Base-by-base conservation (phyloP, 164 flowering plant genomes). In the Tinospora cordifolia region DNA sequence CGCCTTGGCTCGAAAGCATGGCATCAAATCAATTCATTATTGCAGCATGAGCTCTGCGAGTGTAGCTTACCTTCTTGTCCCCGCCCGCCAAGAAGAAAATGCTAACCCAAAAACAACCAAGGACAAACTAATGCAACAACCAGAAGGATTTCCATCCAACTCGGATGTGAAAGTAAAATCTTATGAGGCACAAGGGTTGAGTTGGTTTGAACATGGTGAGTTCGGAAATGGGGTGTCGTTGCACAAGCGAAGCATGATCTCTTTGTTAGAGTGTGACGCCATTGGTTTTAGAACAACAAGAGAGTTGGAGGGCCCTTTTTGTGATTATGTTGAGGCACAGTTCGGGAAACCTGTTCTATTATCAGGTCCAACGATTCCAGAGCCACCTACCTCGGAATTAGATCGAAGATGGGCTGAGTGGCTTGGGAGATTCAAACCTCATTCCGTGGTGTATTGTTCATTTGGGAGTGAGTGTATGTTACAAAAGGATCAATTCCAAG, bases 81-180 rank as follows among this genome's bases (percentile, higher is more conserved):
- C 78, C 0, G 26, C 74, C 2, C 64, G 73, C 25, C n/a, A 7
- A 0, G 47, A 21, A 11, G 26, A 24, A 19, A n/a, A 49, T 26
- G 4, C 59, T 14, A 51, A 19, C 21, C 30, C 24, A n/a, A 27
- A 59, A 81, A 81, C 49, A 11, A 27, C 65, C 24, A 47, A 19
- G 70, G 14, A 71, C 72, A 1, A 75, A 72, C 65, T 75, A 44
- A 69, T 62, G 63, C 62, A 60, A 15, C 77, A 76, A n/a, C 80
- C 80, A 13, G 62, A 25, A 21, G 79, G 78, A 8, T 72, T 69
- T 21, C 75, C 78, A 6, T 8, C 30, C 6, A 15, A 30, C 7
- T 68, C 75, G 0, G 36, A 47, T 0, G 3, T 80, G 7, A 49
- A 44, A 64, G 59, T 66, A 25, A 70, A 46, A 46, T 40, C 38